Conservation (phyloP, 805 yeast genomes). For the Teunomyces atbi region DNA sequence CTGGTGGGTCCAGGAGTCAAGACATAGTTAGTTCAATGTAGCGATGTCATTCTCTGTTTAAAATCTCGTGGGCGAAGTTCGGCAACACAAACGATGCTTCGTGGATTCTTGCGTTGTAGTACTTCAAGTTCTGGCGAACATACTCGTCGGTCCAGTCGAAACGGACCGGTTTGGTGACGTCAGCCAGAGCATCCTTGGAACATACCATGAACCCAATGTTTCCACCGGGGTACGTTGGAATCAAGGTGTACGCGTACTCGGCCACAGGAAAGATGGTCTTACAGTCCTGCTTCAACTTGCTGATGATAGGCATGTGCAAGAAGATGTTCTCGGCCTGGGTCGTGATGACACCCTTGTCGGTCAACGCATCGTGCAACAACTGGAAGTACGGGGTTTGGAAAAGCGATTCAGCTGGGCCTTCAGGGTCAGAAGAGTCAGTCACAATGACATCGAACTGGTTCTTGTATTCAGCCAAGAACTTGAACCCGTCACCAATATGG, state of each 20-base stretch:
- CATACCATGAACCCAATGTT: conserved; percentile 98
- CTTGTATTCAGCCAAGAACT: conserved; percentile 79
- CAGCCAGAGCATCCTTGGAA: conserved; percentile 64
- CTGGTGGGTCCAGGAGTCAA: neutral
- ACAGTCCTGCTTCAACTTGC: conserved; percentile 80
- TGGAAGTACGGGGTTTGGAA: conserved; percentile 92
- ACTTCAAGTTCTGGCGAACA: conserved; percentile 66
- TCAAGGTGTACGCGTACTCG: conserved; percentile 86
- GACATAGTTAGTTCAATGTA: neutral
- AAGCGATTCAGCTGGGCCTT: conserved; percentile 93
- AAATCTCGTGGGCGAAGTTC: conserved; percentile 69
- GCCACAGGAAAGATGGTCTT: conserved; percentile 84
- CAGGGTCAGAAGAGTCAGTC: conserved; percentile 97
- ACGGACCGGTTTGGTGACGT: conserved; percentile 70
- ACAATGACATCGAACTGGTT: conserved; percentile 91
- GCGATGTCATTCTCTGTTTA: conserved; percentile 25
- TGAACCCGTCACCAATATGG: conserved; percentile 96
- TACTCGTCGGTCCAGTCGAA: conserved; percentile 53
- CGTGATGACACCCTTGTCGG: conserved; percentile 86
- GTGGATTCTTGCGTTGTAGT: conserved; percentile 84
- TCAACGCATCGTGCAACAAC: conserved; percentile 80
- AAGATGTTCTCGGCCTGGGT: conserved; percentile 96
- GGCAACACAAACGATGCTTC: conserved; percentile 89
- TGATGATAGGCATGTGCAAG: conserved; percentile 83
- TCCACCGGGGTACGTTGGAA: conserved; percentile 97